Evolutionary conservation across 2,329 filamentous ascomycete genomes (phyloP).

Genomic region (Aspergillus versicolor): DNA sequence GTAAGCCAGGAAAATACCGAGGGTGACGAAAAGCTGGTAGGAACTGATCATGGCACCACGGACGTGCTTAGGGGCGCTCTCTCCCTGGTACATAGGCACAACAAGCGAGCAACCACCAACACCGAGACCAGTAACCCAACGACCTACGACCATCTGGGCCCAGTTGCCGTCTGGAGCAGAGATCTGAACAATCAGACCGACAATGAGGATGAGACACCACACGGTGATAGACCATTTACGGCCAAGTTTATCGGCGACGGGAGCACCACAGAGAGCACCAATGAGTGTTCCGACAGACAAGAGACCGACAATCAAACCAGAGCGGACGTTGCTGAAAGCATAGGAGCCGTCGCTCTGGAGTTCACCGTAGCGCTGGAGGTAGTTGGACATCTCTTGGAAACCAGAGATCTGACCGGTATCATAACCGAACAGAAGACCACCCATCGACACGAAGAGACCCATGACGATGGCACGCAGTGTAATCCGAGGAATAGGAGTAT

Average conservation of each 20-base stretch:
- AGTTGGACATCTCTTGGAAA: slow-evolving; percentile 45
- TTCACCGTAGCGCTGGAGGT: slow-evolving; percentile 41
- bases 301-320: slow-evolving; percentile 44
- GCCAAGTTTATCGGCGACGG: slow-evolving; percentile 43
- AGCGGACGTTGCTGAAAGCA: slow-evolving; percentile 40
- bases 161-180: slow-evolving; percentile 36
- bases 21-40: slow-evolving; percentile 50
- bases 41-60: slow-evolving; percentile 48
- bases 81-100: slow-evolving; percentile 49
- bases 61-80: slow-evolving; percentile 47
- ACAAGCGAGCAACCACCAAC: slow-evolving; percentile 46
- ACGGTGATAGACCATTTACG: slow-evolving; percentile 43
- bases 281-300: slow-evolving; percentile 46
- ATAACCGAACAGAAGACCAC: slow-evolving; percentile 47
- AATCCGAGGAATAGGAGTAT: slow-evolving; percentile 34
- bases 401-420: slow-evolving; percentile 49
- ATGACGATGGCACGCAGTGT: slow-evolving; percentile 41
- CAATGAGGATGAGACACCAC: slow-evolving; percentile 42
- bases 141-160: slow-evolving; percentile 45
- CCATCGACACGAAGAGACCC: slow-evolving; percentile 48
- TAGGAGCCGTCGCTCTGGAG: slow-evolving; percentile 30
- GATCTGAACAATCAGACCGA: slow-evolving; percentile 47
- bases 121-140: slow-evolving; percentile 45
- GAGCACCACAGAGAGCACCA: slow-evolving; percentile 41
- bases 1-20: slow-evolving; percentile 48